These are phyloP conservation scores for Cucurbita ficifolia DNA, from an alignment of 306 rosid genomes.

Conservation along the genomic window DNA sequence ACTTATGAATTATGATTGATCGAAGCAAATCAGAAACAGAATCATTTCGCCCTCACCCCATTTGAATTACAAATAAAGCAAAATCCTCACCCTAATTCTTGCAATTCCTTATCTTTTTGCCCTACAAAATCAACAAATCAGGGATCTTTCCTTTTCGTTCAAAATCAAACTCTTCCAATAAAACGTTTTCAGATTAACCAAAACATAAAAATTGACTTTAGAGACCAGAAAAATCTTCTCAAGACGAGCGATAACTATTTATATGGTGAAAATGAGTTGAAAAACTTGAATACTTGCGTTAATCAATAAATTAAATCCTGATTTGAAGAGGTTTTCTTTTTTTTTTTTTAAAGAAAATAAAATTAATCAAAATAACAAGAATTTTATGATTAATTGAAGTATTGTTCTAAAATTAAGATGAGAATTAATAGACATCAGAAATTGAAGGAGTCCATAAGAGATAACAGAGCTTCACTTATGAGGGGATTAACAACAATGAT, in stretches of 20 bases:
- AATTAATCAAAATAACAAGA: background rate
- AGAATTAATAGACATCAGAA: background rate
- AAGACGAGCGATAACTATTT: no score
- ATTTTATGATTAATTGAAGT: background rate
- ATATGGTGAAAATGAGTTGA: no score
- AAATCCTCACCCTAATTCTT: background rate
- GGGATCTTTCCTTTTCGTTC: background rate
- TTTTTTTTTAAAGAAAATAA: no score
- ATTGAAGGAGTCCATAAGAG: background rate
- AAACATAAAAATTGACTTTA: background rate
- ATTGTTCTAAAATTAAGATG: background rate
- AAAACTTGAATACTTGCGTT: no score
- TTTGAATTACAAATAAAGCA: background rate
- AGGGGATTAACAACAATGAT: slow-evolving; percentile 5
- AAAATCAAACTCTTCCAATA: background rate
- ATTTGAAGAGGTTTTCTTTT: no score
- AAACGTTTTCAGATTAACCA: background rate
- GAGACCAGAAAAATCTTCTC: no score
- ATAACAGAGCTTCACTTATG: background rate
- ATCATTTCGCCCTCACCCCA: background rate
- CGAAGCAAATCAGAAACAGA: background rate
- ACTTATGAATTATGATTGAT: slow-evolving; percentile 11
- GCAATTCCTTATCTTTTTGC: background rate
- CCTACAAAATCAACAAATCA: background rate
- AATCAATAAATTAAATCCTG: no score